Conservation (phyloP, 106 monocot species). For the Phalaenopsis aphrodite region DNA sequence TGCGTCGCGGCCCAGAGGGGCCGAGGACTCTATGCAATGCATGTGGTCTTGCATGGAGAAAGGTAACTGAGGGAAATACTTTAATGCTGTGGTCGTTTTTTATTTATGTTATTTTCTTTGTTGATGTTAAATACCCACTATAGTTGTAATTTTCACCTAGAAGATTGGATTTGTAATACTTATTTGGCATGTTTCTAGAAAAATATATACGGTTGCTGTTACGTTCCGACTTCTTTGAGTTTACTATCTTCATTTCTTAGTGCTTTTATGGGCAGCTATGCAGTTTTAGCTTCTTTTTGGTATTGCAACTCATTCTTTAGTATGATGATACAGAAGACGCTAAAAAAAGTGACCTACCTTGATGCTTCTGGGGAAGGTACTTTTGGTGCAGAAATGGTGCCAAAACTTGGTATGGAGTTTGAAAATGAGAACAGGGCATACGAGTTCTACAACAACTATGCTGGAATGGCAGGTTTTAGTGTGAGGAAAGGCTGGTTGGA, state of each 20-base stretch:
- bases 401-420: conserved; percentile 28
- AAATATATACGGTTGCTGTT: too few species aligned
- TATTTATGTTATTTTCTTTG: neutral
- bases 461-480: conserved; percentile 23
- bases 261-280: neutral
- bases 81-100: neutral
- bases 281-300: neutral
- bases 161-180: neutral
- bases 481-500: conserved; percentile 13
- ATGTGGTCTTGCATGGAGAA: conserved; percentile 51
- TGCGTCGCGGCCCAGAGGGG: conserved; percentile 55
- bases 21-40: conserved; percentile 56
- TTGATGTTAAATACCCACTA: neutral
- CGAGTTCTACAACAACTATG: conserved; percentile 28
- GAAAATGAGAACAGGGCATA: conserved; percentile 25
- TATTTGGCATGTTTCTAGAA: neutral
- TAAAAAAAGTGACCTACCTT: conserved; percentile 12
- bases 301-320: conserved; percentile 4
- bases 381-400: conserved; percentile 4
- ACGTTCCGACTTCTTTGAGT: too few species aligned
- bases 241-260: too few species aligned
- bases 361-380: conserved; percentile 9
- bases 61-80: conserved; percentile 16
- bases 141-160: neutral
- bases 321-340: conserved; percentile 13